Evolutionary conservation across 2,329 filamentous ascomycete species (phyloP).

Genomic region (Colletotrichum sp.): DNA sequence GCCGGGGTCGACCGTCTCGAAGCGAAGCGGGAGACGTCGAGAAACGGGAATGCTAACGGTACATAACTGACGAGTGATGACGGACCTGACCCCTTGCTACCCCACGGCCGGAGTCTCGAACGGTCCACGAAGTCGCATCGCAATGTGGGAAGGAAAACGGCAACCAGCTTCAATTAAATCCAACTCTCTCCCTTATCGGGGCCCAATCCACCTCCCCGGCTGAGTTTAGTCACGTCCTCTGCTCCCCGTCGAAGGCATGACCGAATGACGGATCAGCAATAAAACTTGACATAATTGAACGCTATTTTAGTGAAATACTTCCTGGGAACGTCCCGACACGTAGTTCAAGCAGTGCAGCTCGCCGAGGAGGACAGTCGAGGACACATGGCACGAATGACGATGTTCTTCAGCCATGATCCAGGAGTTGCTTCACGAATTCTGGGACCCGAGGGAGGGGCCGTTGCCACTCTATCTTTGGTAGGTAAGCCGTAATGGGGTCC

Average conservation of each 20-base stretch:
- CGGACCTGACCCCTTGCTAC: background rate
- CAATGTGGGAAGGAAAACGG: background rate
- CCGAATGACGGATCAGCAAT: background rate
- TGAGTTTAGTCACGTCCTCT: background rate
- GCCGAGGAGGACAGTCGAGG: background rate
- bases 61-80: background rate
- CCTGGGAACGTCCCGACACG: background rate
- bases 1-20: background rate
- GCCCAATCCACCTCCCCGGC: background rate
- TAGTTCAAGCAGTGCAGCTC: background rate
- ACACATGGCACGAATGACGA: slow-evolving; percentile 6
- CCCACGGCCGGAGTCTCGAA: background rate
- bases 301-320: background rate
- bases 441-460: background rate
- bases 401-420: slow-evolving; percentile 12
- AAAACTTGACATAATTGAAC: background rate
- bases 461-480: slow-evolving; percentile 18
- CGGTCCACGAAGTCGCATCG: background rate
- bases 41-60: background rate
- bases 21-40: background rate
- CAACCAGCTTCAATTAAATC: background rate
- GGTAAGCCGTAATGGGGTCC: slow-evolving; percentile 1
- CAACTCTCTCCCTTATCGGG: background rate
- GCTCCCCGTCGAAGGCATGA: background rate
- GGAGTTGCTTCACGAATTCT: background rate